These are phyloP conservation scores for rapeseed (Brassica napus) DNA, from an alignment of 345 rosid species.

Conservation along the genomic window DNA sequence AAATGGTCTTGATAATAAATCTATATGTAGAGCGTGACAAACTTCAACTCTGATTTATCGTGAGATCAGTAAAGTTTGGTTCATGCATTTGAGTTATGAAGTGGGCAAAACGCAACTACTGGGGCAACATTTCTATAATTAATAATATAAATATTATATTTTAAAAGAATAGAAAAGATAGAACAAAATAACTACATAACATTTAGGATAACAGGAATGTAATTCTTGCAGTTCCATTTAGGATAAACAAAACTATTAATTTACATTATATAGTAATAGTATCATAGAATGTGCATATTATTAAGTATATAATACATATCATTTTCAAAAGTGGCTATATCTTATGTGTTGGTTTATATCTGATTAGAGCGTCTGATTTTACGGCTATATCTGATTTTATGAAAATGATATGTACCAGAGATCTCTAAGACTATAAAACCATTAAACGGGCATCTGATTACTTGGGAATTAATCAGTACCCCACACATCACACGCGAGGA, in stretches of 20 bases:
- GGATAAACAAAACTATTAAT: not conserved
- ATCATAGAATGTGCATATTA: not conserved
- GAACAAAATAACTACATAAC: not conserved
- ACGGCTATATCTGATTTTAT: no score
- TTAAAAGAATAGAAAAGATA: not conserved
- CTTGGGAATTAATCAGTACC: not conserved
- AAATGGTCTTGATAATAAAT: conserved; percentile 21
- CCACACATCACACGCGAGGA: not conserved
- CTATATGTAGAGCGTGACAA: not conserved
- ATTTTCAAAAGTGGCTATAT: not conserved
- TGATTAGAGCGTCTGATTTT: no score
- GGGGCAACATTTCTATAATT: not conserved
- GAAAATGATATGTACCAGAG: not conserved
- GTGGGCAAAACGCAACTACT: not conserved
- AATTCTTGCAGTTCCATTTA: not conserved
- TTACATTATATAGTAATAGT: not conserved
- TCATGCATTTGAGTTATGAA: conserved; percentile 3
- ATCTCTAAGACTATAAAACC: not conserved
- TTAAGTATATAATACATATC: not conserved
- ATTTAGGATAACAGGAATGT: not conserved
- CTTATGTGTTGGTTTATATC: not conserved
- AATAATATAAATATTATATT: no score
- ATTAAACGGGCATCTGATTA: not conserved
- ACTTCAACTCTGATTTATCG: not conserved
- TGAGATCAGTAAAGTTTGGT: conserved; percentile 16